A percentile compares a stretch with the other conserved stretches of the same genome.
Evolutionary conservation across 805 yeast genomes (phyloP).

Genomic region (Metschnikowia anglica): DNA sequence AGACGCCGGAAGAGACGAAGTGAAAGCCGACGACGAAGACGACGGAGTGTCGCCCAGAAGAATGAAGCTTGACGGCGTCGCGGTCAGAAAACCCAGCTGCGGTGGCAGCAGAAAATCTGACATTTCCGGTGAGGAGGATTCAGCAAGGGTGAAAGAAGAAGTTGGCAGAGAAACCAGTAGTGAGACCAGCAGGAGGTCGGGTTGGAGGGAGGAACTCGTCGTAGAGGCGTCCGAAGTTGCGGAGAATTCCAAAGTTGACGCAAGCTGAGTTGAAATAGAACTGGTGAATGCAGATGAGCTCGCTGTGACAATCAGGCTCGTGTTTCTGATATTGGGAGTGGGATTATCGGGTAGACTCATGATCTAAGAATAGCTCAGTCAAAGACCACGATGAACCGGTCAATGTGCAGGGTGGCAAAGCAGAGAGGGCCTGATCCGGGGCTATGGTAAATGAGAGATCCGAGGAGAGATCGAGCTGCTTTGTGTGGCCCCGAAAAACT

Average conservation of each 20-base stretch:
- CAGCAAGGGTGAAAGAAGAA: neutral
- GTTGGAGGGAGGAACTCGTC: neutral
- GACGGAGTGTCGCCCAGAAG: neutral
- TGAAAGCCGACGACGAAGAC: constrained; percentile 11
- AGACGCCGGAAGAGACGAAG: constrained; percentile 6
- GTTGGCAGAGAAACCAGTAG: neutral
- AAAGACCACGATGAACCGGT: neutral
- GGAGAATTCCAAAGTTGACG: neutral
- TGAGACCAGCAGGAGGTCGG: neutral
- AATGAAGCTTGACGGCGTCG: neutral
- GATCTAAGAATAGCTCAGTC: constrained; percentile 4
- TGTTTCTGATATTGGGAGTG: neutral
- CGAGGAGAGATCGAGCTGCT: no score
- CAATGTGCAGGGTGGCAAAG: neutral
- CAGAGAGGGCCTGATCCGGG: neutral
- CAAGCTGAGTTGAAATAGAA: neutral
- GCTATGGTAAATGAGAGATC: no score
- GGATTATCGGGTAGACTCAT: constrained; percentile 5
- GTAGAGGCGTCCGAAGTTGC: neutral
- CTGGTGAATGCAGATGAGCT: neutral
- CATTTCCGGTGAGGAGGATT: neutral
- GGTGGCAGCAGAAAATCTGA: constrained; percentile 16
- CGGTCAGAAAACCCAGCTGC: constrained; percentile 26
- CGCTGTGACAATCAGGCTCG: neutral
- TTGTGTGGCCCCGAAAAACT: no score